These are phyloP conservation scores for Globisporangium alternatum DNA, from an alignment of 352 stramenopile species.

Conservation along the genomic window DNA sequence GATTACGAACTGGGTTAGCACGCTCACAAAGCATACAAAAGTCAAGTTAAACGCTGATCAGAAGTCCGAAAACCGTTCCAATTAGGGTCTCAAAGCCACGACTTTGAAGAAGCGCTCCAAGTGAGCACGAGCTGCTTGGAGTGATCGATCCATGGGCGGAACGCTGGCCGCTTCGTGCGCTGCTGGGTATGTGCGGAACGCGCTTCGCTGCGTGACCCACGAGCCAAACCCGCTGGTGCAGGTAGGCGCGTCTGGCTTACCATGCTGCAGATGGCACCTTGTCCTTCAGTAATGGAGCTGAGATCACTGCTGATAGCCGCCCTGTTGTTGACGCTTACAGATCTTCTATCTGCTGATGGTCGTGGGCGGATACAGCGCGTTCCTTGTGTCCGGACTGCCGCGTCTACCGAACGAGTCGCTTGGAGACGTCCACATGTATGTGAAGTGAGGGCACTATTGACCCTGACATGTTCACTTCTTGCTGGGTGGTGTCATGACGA, in stretches of 20 bases:
- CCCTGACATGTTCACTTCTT: not conserved
- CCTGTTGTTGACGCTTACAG: constrained; percentile 18
- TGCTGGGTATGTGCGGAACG: not conserved
- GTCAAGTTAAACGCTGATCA: not conserved
- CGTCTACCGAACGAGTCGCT: constrained; percentile 43
- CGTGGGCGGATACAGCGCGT: constrained; percentile 50
- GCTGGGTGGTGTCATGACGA: not conserved
- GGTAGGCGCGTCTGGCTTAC: constrained; percentile 11
- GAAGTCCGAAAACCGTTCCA: not conserved
- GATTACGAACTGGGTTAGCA: not conserved
- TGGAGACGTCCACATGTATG: constrained; percentile 37
- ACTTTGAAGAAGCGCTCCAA: not conserved
- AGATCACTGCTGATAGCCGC: no score
- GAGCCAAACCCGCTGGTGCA: constrained; percentile 37
- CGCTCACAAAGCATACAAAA: not conserved
- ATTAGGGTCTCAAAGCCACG: not conserved
- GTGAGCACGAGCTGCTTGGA: not conserved
- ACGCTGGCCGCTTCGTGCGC: not conserved
- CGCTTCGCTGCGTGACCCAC: constrained; percentile 22
- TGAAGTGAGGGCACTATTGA: not conserved
- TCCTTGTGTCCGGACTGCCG: constrained; percentile 43
- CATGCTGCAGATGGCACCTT: no score
- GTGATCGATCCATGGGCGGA: not conserved
- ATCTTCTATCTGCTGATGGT: constrained; percentile 64
- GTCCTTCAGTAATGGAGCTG: no score